A percentile compares a stretch with the other conserved stretches of the same genome.
phyloP scores from a whole-genome alignment of 495 filamentous ascomycete species.

The Xylaria bambusicola region DNA sequence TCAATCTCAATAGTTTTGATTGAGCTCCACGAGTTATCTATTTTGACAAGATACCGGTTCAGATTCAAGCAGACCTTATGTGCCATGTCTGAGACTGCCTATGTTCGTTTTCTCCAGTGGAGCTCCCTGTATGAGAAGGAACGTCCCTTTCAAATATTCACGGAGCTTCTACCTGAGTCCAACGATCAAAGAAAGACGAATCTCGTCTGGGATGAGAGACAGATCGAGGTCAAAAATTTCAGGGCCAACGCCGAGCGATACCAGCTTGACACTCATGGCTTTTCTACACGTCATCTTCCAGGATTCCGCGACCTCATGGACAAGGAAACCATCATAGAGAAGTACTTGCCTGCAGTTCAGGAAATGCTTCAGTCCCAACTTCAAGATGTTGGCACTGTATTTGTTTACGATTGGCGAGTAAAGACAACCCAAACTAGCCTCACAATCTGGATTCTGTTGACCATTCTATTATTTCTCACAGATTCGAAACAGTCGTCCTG shows the following conservation, averaged over 20 bases:
- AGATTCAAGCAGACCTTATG: background rate
- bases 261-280: background rate
- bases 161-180: background rate
- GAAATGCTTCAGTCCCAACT: background rate
- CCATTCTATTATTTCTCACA: too few species aligned
- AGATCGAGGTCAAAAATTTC: background rate
- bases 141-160: conserved; percentile 1
- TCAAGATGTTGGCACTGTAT: background rate
- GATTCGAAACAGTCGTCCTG: conserved; percentile 1
- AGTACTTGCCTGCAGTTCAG: background rate
- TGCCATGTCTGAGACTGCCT: background rate
- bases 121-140: background rate
- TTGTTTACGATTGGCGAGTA: background rate
- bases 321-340: background rate
- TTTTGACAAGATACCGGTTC: background rate
- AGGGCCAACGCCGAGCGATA: background rate
- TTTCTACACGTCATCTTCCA: background rate
- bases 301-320: background rate
- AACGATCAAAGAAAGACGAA: background rate
- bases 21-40: too few species aligned
- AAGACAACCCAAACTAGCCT: background rate
- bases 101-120: background rate
- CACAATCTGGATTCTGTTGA: background rate
- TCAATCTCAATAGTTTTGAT: too few species aligned
- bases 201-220: background rate